Percentiles rank a stretch among this genome's conserved stretches.
phyloP scores from a whole-genome alignment of 106 monocot genomes.

The Iris macrosiphon region DNA sequence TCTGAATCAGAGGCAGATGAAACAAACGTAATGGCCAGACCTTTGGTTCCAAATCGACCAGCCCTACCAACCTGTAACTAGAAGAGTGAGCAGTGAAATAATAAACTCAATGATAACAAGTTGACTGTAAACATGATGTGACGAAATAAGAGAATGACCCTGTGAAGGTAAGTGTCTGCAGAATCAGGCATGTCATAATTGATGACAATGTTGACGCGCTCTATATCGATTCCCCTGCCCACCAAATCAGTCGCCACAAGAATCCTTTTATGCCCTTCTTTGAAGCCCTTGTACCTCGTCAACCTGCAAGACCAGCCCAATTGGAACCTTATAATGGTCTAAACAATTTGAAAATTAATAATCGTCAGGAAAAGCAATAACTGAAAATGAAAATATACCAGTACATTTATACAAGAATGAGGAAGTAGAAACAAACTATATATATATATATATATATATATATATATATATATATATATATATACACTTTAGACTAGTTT shows the following conservation, averaged over 20 bases:
- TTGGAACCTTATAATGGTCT: background rate
- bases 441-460: background rate
- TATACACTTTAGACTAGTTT: no score
- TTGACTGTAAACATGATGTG: background rate
- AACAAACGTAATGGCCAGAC: conserved; percentile 95
- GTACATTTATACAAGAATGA: background rate
- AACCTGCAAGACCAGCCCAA: conserved; percentile 44
- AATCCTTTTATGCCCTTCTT: conserved; percentile 98
- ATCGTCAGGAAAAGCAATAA: background rate
- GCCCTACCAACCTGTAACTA: conserved; percentile 71
- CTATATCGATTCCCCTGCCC: conserved; percentile 97
- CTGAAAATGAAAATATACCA: background rate
- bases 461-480: no score
- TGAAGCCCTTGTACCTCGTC: conserved; percentile 95
- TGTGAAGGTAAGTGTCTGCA: conserved; percentile 93
- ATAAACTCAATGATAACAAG: background rate
- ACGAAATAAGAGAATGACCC: conserved; percentile 37
- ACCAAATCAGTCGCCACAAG: conserved; percentile 95
- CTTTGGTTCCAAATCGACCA: conserved; percentile 96
- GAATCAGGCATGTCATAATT: conserved; percentile 99
- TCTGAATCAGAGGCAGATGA: conserved; percentile 94
- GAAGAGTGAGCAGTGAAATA: background rate
- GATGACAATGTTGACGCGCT: conserved; percentile 99
- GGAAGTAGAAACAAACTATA: background rate
- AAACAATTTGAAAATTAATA: background rate